Conservation (phyloP, 2,329 filamentous ascomycete species). For the Thelonectria blattea region DNA sequence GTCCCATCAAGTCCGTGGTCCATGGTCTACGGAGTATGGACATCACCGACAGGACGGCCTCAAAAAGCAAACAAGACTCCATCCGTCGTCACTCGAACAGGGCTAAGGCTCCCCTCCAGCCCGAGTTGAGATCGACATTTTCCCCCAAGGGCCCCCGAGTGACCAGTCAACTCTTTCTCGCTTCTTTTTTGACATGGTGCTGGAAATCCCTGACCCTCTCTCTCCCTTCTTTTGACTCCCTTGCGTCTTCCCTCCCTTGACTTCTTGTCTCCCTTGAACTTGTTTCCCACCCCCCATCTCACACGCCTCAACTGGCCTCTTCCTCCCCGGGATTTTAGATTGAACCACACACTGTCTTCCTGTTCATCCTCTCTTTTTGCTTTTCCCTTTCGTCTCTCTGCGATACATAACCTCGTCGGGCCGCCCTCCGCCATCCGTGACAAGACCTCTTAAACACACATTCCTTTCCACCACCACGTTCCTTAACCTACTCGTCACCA, state of each 20-base stretch:
- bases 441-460: slow-evolving; percentile 18
- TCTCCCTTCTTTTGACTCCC: not conserved
- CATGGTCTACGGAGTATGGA: too few species aligned
- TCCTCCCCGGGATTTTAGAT: slow-evolving; percentile 3
- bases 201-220: not conserved
- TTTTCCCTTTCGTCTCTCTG: not conserved
- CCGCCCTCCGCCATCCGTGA: not conserved
- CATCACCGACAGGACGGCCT: too few species aligned
- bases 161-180: slow-evolving; percentile 15
- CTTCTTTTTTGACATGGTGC: not conserved
- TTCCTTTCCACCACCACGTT: slow-evolving; percentile 33
- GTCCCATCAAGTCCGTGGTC: too few species aligned
- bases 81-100: slow-evolving; percentile 4
- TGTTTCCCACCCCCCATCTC: not conserved
- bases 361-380: not conserved
- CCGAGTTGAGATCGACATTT: slow-evolving; percentile 26
- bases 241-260: not conserved
- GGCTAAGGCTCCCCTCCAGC: slow-evolving; percentile 11
- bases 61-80: not conserved
- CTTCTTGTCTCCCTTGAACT: not conserved
- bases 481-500: slow-evolving; percentile 16
- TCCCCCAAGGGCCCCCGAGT: not conserved
- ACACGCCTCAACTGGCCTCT: not conserved
- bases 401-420: slow-evolving; percentile 13
- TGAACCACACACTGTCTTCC: not conserved